Evolutionary conservation across 164 flowering plant species (phyloP).

Genomic region (Aristolochia contorta): DNA sequence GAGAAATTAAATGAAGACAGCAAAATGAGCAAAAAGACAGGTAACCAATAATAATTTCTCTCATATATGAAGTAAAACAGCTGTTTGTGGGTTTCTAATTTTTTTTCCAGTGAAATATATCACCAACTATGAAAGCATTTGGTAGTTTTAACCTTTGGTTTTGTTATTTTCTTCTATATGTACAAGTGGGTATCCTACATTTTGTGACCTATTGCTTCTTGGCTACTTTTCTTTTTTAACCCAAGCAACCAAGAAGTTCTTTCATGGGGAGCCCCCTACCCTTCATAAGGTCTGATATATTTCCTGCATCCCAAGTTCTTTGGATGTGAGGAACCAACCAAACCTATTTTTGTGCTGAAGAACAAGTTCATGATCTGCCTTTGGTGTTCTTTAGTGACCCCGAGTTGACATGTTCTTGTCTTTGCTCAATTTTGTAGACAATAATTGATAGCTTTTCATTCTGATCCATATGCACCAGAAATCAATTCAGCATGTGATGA

Average conservation of each 20-base stretch:
- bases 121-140: too few species aligned
- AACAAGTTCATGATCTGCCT: constrained; percentile 87
- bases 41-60: too few species aligned
- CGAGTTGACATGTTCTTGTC: constrained; percentile 82
- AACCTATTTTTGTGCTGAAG: constrained; percentile 1
- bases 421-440: constrained; percentile 65
- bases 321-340: not conserved
- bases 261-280: too few species aligned
- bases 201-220: constrained; percentile 74
- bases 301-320: not conserved
- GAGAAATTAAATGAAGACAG: too few species aligned
- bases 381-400: constrained; percentile 90
- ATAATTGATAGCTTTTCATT: too few species aligned
- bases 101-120: too few species aligned
- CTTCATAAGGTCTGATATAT: too few species aligned
- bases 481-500: too few species aligned
- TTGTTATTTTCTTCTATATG: constrained; percentile 3
- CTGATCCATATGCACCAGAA: too few species aligned
- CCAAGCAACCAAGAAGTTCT: constrained; percentile 87
- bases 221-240: constrained; percentile 80
- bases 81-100: too few species aligned
- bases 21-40: too few species aligned
- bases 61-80: too few species aligned
- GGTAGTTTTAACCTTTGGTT: not conserved
- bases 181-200: constrained; percentile 68